phyloP scores from a whole-genome alignment of 2,329 filamentous ascomycete genomes.

The Fusarium sp. region DNA sequence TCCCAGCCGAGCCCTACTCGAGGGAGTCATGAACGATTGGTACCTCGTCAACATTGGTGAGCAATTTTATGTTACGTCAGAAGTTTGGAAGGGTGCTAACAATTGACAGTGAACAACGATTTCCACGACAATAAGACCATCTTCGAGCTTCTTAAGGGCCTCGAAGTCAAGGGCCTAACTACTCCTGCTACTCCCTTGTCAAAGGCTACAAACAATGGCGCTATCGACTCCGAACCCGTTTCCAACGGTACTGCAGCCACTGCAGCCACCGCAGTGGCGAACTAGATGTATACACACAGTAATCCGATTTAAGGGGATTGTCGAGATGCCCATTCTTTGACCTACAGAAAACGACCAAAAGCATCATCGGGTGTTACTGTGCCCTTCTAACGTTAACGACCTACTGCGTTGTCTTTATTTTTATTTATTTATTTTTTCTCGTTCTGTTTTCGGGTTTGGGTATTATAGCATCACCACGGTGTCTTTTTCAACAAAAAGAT shows the following conservation, averaged over 20 bases:
- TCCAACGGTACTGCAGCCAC: slow-evolving; percentile 24
- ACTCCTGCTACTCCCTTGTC: slow-evolving; percentile 48
- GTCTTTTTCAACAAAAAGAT: slow-evolving; percentile 60
- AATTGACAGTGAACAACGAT: slow-evolving; percentile 86
- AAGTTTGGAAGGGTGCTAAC: slow-evolving; percentile 7
- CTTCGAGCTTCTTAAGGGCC: slow-evolving; percentile 85
- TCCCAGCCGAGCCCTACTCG: slow-evolving; percentile 82
- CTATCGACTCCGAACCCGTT: slow-evolving; percentile 17
- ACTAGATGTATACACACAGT: slow-evolving; percentile 25
- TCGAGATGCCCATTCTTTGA: slow-evolving; percentile 15
- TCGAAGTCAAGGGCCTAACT: slow-evolving; percentile 76
- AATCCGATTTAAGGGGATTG: not conserved
- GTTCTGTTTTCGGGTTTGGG: slow-evolving; percentile 34
- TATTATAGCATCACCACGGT: slow-evolving; percentile 49
- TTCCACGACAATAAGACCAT: slow-evolving; percentile 88
- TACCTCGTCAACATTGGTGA: slow-evolving; percentile 94
- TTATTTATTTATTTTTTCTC: slow-evolving; percentile 9
- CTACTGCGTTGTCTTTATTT: slow-evolving; percentile 10
- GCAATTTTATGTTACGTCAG: slow-evolving; percentile 49
- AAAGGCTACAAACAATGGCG: slow-evolving; percentile 34
- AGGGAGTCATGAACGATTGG: slow-evolving; percentile 89
- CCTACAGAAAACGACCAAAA: slow-evolving; percentile 23
- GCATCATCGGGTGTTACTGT: slow-evolving; percentile 34
- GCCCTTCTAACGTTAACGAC: slow-evolving; percentile 33
- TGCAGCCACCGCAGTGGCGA: slow-evolving; percentile 21